These are phyloP conservation scores for Bimuria novae-zelandiae DNA, from an alignment of 2,329 filamentous ascomycete genomes.

Conservation along the genomic window DNA sequence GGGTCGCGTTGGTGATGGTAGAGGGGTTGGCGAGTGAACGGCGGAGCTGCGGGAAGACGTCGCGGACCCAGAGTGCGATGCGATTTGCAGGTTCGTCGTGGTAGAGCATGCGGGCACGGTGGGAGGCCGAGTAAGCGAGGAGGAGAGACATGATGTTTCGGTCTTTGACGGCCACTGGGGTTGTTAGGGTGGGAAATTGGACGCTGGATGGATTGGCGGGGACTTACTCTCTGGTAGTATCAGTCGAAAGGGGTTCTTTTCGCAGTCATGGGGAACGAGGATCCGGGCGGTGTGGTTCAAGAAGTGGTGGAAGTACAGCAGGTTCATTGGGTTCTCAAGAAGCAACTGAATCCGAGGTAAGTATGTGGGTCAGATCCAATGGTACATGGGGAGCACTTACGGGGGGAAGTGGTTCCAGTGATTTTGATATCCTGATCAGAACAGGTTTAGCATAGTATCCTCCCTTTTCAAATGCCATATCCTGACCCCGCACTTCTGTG, in stretches of 20 bases:
- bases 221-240: conserved; percentile 65
- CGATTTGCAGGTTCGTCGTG: conserved; percentile 76
- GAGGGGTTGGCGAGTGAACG: conserved; percentile 64
- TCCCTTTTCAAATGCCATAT: conserved; percentile 61
- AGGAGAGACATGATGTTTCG: conserved; percentile 76
- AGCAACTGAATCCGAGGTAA: conserved; percentile 48
- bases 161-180: conserved; percentile 66
- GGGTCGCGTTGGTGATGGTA: conserved; percentile 71
- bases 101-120: conserved; percentile 73
- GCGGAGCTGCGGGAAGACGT: conserved; percentile 75
- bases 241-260: conserved; percentile 63
- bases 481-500: conserved; percentile 46
- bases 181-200: conserved; percentile 28
- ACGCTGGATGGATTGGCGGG: no score
- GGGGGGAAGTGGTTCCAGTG: conserved; percentile 60
- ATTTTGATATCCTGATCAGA: conserved; percentile 64
- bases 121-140: conserved; percentile 82
- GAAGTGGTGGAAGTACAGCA: conserved; percentile 75
- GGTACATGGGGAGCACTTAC: background rate
- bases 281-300: conserved; percentile 79
- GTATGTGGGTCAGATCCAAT: background rate
- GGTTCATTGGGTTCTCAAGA: conserved; percentile 76
- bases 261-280: conserved; percentile 65
- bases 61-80: conserved; percentile 79
- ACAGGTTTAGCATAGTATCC: conserved; percentile 75